Evolutionary conservation across 2,329 filamentous ascomycete species (phyloP).

Genomic region (Stachybotrys elegans): DNA sequence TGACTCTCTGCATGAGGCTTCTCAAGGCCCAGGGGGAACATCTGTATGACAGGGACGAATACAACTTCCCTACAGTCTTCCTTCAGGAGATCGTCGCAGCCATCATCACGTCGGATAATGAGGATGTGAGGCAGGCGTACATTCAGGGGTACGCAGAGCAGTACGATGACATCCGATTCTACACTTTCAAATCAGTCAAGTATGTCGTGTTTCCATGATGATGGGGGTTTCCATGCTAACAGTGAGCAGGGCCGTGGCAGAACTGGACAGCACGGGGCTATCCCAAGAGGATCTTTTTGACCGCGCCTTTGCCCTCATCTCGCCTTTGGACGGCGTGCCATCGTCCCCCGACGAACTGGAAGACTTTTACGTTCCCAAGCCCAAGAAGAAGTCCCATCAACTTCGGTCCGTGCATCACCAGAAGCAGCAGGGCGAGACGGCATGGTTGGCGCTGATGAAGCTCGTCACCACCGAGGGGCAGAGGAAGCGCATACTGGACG

Average conservation of each 20-base stretch:
- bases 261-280: too few species aligned
- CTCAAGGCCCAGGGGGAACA: slow-evolving; percentile 73
- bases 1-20: slow-evolving; percentile 78
- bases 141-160: slow-evolving; percentile 71
- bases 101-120: slow-evolving; percentile 54
- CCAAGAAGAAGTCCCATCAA: slow-evolving; percentile 62
- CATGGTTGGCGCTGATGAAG: slow-evolving; percentile 76
- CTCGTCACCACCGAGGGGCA: slow-evolving; percentile 64
- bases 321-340: slow-evolving; percentile 66
- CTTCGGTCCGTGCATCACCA: slow-evolving; percentile 63
- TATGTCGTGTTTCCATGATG: slow-evolving; percentile 41
- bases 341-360: slow-evolving; percentile 60
- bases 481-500: slow-evolving; percentile 70
- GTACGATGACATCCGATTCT: slow-evolving; percentile 81
- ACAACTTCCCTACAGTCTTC: slow-evolving; percentile 64
- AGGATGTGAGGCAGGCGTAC: slow-evolving; percentile 65
- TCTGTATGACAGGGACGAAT: slow-evolving; percentile 55
- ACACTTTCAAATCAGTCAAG: slow-evolving; percentile 71
- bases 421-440: slow-evolving; percentile 76
- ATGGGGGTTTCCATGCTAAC: not conserved
- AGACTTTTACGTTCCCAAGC: slow-evolving; percentile 61
- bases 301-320: slow-evolving; percentile 57
- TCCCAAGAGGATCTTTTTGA: slow-evolving; percentile 44
- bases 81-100: slow-evolving; percentile 60
- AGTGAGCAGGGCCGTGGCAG: too few species aligned